Base-by-base conservation (phyloP, 1,139 yeast genomes). In the Debaryomyces robertsiae region DNA sequence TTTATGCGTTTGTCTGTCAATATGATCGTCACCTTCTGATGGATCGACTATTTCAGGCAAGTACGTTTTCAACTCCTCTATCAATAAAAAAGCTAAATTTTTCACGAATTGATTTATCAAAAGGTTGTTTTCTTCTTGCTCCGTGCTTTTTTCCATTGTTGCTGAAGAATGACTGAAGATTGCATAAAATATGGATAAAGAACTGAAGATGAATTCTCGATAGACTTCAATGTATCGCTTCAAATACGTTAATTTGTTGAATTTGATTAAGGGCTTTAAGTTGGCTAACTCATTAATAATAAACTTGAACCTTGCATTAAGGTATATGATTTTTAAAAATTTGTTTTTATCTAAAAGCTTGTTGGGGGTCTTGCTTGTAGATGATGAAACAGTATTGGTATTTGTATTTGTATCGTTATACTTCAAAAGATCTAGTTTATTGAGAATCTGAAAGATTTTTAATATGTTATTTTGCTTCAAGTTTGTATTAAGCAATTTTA, bases 151-250 rank as follows among this genome's bases (percentile, higher is more conserved):
- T 2, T 42, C 30, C 9, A 38, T 39, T 14, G 49, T 39, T 13
- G 43, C 43, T 10, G 55, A 40, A 2, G 58, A 46, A 15, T 52
- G 49, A 30, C 58, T 77, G 53, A 88, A 86, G 0, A 86, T 76
- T 6, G 88, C 77, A 42, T 75, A 73, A 57, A 76, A 84, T 7
- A 84, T 79, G 33, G 86, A 78, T 4, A 88, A 69, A 0, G 94
- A 79, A 25, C 82, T 84, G 59, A 83, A 86, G 10, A 87, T 79
- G 51, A 81, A 84, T 58, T 91, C 97, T 56, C 98, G 73, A 46
- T 87, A 81, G 3, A 87, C 79, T 59, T 93, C 98, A 34, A 90
- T 76, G 53, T 78, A 84, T 48, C 95, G 69, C 52, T 90, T 90
- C 42, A 90, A 67, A 55, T 83, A 87, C 45, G 83, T 80, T 46